A percentile compares a stretch with the other conserved stretches of the same genome.
These are phyloP conservation scores for Mangifera indica DNA, from an alignment of 345 rosid species.

Conservation along the genomic window DNA sequence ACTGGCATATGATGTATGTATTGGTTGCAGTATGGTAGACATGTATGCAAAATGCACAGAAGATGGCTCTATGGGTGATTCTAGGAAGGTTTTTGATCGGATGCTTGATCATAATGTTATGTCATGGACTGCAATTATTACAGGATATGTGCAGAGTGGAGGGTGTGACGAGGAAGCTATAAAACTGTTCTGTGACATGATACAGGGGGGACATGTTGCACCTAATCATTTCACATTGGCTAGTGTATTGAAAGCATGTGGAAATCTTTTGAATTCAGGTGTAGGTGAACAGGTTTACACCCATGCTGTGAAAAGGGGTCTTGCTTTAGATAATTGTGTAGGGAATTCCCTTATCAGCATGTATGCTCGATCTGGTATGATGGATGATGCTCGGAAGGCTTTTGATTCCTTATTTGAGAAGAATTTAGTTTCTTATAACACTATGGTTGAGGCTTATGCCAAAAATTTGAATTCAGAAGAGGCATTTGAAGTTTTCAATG, in stretches of 20 bases:
- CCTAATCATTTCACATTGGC: constrained; percentile 77
- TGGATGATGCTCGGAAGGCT: constrained; percentile 64
- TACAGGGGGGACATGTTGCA: constrained; percentile 42
- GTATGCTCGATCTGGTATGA: constrained; percentile 54
- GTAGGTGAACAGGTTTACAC: constrained; percentile 51
- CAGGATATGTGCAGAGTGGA: constrained; percentile 47
- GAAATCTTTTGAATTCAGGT: constrained; percentile 40
- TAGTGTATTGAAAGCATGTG: constrained; percentile 66
- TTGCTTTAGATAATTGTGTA: constrained; percentile 50
- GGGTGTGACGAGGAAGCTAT: constrained; percentile 43
- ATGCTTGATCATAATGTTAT: constrained; percentile 60
- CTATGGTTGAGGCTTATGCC: constrained; percentile 51
- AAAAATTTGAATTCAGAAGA: constrained; percentile 44
- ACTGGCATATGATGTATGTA: constrained; percentile 48
- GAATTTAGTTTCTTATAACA: constrained; percentile 60
- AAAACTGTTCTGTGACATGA: constrained; percentile 52
- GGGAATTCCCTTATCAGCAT: constrained; percentile 71
- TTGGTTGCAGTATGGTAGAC: constrained; percentile 71
- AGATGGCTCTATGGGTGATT: constrained; percentile 48
- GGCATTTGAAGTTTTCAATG: constrained; percentile 44
- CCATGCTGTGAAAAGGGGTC: constrained; percentile 52
- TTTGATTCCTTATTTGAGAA: constrained; percentile 58
- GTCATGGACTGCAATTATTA: constrained; percentile 76
- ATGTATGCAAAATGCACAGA: constrained; percentile 65
- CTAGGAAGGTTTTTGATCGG: constrained; percentile 61